Base-by-base conservation (phyloP, 495 filamentous ascomycete species). In the Lasiosphaeria hispida region DNA sequence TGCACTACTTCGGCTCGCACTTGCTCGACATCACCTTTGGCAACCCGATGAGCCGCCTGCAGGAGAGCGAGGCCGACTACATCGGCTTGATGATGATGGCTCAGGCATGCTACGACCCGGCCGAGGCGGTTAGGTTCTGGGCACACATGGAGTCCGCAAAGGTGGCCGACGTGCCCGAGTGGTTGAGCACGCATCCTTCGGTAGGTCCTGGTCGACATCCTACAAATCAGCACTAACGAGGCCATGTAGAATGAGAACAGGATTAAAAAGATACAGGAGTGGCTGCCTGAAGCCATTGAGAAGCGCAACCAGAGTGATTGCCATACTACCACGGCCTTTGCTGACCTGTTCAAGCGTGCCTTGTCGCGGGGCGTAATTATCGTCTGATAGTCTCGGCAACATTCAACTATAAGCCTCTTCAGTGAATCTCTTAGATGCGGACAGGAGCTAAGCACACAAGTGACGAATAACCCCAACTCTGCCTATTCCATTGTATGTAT, bases 101-200 rank as follows among this genome's bases (percentile, higher is more conserved):
- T 13, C 70, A 77, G 70, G 75, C 72, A 45, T 80, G 75, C 52
- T 96, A 88, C 66, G 80, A 95, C 60, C 93, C 92, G 0, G 69
- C 77, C 14, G 87, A 85, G 40, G 92, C 92, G 3, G 77, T 88
- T 9, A 73, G 64, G 18, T 74, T 96, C 69, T 97, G 92, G 92
- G 65, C 74, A 60, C 76, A 87, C 14, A 94, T 96, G 90, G 82
- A 89, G 51, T 79, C 53, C 74, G 73, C 23, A 71, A 85, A 45
- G 70, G 85, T 64, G 57, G 62, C 63, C 37, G 72, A 77, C 44
- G 78, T 83, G 18, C 91, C 90, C 1, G 86, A 94, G 67, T 89
- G 92, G 72, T 70, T 96, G 67, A 91, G 87, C 30, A 96, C 92
- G 15, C 92, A 96, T 77, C 92, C 92, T 35, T 84, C 87, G 55